phyloP scores from a whole-genome alignment of 164 flowering plant species.

The Kalanchoe fedtschenkoi region DNA sequence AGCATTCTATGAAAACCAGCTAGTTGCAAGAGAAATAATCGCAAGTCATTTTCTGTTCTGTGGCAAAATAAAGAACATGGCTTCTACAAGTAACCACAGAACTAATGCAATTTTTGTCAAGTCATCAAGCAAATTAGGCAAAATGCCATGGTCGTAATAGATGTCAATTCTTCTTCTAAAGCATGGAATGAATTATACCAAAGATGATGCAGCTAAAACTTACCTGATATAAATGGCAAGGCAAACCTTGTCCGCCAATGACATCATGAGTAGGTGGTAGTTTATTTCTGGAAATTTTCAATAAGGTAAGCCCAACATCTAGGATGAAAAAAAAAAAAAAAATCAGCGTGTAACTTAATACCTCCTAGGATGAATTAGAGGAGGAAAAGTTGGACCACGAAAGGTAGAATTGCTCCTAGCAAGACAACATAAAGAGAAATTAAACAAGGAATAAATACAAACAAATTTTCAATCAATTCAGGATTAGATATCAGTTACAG shows the following conservation, averaged over 20 bases:
- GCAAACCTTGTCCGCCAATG: background rate
- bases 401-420: background rate
- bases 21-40: background rate
- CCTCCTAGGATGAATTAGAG: background rate
- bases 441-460: background rate
- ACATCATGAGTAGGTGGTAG: background rate
- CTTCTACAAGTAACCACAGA: background rate
- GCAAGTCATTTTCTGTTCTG: background rate
- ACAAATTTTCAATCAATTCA: background rate
- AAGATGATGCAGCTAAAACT: background rate
- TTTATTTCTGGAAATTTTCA: background rate
- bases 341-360: background rate
- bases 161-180: background rate
- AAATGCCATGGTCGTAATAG: background rate
- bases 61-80: background rate
- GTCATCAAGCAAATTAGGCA: background rate
- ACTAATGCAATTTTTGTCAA: background rate
- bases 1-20: background rate
- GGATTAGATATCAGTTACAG: background rate
- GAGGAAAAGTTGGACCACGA: background rate
- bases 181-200: background rate
- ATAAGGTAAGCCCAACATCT: background rate
- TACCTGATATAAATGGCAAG: background rate
- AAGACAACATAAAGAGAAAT: background rate
- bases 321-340: background rate